These are phyloP conservation scores for Diddensiella santjacobensis DNA, from an alignment of 805 yeast species.

Conservation along the genomic window DNA sequence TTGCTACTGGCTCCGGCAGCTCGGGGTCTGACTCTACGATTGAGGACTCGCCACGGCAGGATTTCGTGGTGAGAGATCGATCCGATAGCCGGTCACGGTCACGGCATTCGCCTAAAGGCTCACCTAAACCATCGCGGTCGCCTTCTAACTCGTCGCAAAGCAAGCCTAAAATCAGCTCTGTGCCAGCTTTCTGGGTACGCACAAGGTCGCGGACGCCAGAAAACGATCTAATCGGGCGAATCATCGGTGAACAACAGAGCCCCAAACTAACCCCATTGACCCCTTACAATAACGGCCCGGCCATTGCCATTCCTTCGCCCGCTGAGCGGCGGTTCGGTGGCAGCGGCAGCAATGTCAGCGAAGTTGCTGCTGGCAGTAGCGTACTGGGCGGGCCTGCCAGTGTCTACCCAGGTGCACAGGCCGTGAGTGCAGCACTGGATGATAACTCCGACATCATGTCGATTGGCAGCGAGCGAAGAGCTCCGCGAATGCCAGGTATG, in stretches of 20 bases:
- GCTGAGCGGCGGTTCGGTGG: not conserved
- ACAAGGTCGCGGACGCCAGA: conserved; percentile 1
- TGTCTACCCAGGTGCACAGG: not conserved
- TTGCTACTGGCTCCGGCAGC: not conserved
- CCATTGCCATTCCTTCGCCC: conserved; percentile 5
- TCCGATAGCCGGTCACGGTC: not conserved
- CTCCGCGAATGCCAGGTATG: not conserved
- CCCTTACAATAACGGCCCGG: not conserved
- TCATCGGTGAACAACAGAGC: not conserved
- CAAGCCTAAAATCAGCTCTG: not conserved
- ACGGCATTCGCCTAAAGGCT: not conserved
- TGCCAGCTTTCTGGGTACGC: conserved; percentile 7
- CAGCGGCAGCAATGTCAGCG: not conserved
- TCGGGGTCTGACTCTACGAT: not conserved
- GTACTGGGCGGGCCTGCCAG: not conserved
- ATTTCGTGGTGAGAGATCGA: conserved; percentile 4
- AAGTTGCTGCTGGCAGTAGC: not conserved
- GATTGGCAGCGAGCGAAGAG: not conserved
- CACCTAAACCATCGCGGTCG: not conserved
- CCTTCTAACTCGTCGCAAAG: not conserved
- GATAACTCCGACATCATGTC: not conserved
- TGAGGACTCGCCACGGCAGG: not conserved
- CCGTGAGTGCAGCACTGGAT: not conserved
- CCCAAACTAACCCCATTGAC: not conserved
- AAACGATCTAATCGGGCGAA: conserved; percentile 2